Evolutionary conservation across 176 grass and related monocot genomes (phyloP), one percentile per base, ranked within the genome.

Genomic region (Triticum urartu): DNA sequence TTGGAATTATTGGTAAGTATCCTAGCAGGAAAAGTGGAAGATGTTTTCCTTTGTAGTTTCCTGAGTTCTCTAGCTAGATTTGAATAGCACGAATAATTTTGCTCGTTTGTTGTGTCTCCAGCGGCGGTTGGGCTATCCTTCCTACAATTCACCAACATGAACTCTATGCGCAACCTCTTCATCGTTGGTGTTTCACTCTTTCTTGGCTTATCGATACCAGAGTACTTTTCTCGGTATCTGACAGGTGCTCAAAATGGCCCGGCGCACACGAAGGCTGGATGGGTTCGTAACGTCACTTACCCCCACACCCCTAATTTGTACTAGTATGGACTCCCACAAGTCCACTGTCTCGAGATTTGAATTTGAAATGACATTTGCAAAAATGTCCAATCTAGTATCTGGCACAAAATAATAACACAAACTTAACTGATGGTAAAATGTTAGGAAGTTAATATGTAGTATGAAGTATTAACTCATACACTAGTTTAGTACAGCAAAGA

Each of bases 61-160:
- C 64, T 43, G 7, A 64, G 58, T 38, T 76, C 35, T 30, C 40
- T 39, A 54, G 6, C 18, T 3, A 21, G 17, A 40, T 48, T 18
- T 72, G n/a, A 63, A 81, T 11, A 59, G 8, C 75, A 63, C 30
- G 60, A 38, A 25, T 73, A 70, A 66, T 39, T 73, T 64, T 86
- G 14, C 28, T 83, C 26, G 42, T 88, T 73, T 89, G 28, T 59
- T 43, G 13, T 42, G 68, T 82, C 75, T 79, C 84, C 90, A 99
- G 97, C 94, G 81, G 97, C 97, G 3, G 83, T 99, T 30, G 97
- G 97, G 63, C 92, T 99, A 26, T 99, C 97, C 75, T 87, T 96
- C 48, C 85, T 99, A 86, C 97, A 99, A 62, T 99, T 99, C 88
- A 99, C 94, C 30, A 99, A 96, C 72, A 96, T 99, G 97, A 99